These are phyloP conservation scores for Ottelia alismoides DNA, from an alignment of 106 monocot genomes.

Conservation along the genomic window DNA sequence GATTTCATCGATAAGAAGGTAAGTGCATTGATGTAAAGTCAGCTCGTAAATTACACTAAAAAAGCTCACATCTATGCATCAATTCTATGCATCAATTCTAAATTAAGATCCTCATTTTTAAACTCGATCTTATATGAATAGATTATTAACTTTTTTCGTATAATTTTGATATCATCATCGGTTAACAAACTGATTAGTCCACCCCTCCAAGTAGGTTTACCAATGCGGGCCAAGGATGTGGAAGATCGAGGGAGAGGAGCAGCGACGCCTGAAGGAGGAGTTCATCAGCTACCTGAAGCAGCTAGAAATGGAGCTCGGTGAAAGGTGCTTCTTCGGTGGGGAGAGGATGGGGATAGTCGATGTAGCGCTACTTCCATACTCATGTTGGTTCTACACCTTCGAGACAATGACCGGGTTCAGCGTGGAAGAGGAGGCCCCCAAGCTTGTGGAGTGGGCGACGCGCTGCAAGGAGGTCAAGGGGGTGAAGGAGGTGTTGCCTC, in stretches of 20 bases:
- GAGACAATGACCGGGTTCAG: slow-evolving; percentile 11
- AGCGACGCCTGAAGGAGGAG: not conserved
- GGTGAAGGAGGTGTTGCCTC: too few relatives aligned
- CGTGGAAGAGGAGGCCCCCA: slow-evolving; percentile 12
- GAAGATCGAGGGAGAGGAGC: slow-evolving; percentile 6
- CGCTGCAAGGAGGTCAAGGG: too few relatives aligned
- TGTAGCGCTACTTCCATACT: slow-evolving; percentile 16
- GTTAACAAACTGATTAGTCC: too few relatives aligned
- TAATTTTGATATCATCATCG: too few relatives aligned
- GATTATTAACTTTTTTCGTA: not conserved
- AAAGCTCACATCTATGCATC: too few relatives aligned
- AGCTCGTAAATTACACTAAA: too few relatives aligned
- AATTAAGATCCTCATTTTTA: too few relatives aligned
- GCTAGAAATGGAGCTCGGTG: slow-evolving; percentile 17
- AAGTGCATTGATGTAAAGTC: too few relatives aligned
- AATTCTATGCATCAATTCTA: too few relatives aligned
- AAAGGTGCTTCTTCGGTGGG: slow-evolving; percentile 27
- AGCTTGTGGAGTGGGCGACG: too few relatives aligned
- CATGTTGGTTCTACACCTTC: slow-evolving; percentile 12
- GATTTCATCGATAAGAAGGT: slow-evolving; percentile 6
- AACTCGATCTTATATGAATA: slow-evolving; percentile 1
- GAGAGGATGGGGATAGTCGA: slow-evolving; percentile 25
- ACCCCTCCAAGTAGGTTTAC: too few relatives aligned
- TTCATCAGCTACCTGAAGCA: slow-evolving; percentile 19
- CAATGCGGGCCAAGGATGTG: slow-evolving; percentile 5